Evolutionary conservation across 2,329 filamentous ascomycete species (phyloP), one percentile per base, ranked within the genome.

Genomic region (Hymenoscyphus infarciens): DNA sequence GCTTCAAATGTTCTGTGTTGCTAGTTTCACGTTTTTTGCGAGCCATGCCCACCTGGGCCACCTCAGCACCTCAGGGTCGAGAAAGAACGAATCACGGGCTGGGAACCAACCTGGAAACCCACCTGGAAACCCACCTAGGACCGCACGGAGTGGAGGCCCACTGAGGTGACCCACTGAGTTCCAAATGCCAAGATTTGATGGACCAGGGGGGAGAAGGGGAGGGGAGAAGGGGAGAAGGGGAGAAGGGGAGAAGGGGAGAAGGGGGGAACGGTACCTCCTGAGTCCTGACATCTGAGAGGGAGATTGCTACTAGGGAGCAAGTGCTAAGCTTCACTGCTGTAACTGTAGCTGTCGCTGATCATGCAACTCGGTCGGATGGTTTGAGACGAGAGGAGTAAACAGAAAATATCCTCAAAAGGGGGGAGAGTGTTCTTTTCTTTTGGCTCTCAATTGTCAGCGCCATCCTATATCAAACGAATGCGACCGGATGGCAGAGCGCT

Each of bases 1-100:
- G 63, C 67, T 66, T 68, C 66, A 66, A 59, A 57, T 31, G 42
- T 64, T 61, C 56, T 64, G 55, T 42, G 54, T 25, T 49, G 60
- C 57, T 35, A 33, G 53, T 35, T 56, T 59, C 45, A 52, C 45
- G 45, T 52, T 52, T 52, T 52, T 22, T 22, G 13, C n/a, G 45
- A 4, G 15, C 10, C 45, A 25, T 8, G n/a, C n/a, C n/a, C n/a
- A n/a, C n/a, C n/a, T n/a, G n/a, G n/a, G n/a, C n/a, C n/a, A n/a
- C n/a, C n/a, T n/a, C n/a, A n/a, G n/a, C n/a, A n/a, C n/a, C n/a
- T n/a, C n/a, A n/a, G 45, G 45, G 8, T n/a, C 13, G 19, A 13
- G n/a, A 52, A 52, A 22, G 19, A 22, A 52, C 45, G 45, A 52
- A 52, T 52, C 19, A 52, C 19, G 45, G 45, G 22, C 19, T 10